These are phyloP conservation scores for Cystofilobasidium ferigula DNA, from an alignment of 768 basidiomycete species.

Conservation along the genomic window DNA sequence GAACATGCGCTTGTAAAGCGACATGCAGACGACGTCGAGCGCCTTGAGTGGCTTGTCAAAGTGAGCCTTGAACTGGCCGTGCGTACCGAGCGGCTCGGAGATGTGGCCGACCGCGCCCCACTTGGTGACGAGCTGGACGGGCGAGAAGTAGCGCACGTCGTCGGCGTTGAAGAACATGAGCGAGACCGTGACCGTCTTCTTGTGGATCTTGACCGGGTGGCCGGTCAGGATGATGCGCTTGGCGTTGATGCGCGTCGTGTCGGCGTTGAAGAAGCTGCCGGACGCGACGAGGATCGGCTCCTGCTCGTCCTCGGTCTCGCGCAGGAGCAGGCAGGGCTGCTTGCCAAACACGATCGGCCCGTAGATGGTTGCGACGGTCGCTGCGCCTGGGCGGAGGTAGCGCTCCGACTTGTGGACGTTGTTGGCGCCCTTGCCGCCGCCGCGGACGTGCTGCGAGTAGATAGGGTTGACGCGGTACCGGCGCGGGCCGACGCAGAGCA, in stretches of 20 bases:
- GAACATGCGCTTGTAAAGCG: slow-evolving; percentile 85
- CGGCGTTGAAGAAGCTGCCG: slow-evolving; percentile 75
- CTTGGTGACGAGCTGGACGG: slow-evolving; percentile 86
- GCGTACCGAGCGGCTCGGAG: slow-evolving; percentile 78
- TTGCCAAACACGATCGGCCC: slow-evolving; percentile 81
- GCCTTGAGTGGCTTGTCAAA: slow-evolving; percentile 40
- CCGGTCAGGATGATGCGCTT: slow-evolving; percentile 93
- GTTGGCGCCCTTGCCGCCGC: slow-evolving; percentile 82
- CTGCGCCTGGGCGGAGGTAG: slow-evolving; percentile 66
- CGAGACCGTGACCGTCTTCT: slow-evolving; percentile 89
- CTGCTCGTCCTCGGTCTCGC: slow-evolving; percentile 56
- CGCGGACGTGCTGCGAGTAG: slow-evolving; percentile 78
- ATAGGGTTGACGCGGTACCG: slow-evolving; percentile 73
- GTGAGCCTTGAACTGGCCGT: slow-evolving; percentile 94
- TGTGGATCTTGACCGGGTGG: slow-evolving; percentile 93
- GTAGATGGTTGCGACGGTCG: slow-evolving; percentile 71
- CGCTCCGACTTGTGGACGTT: slow-evolving; percentile 96
- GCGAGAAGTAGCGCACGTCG: slow-evolving; percentile 84
- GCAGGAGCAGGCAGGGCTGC: slow-evolving; percentile 63
- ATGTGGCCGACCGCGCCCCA: slow-evolving; percentile 76
- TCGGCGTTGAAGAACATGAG: slow-evolving; percentile 98
- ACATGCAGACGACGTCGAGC: slow-evolving; percentile 86
- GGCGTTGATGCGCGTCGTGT: slow-evolving; percentile 79
- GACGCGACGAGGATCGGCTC: slow-evolving; percentile 63
- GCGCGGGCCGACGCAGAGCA: slow-evolving; percentile 80